Conservation (phyloP, 805 yeast species). For the Cyberlindnera subsufficiens region DNA sequence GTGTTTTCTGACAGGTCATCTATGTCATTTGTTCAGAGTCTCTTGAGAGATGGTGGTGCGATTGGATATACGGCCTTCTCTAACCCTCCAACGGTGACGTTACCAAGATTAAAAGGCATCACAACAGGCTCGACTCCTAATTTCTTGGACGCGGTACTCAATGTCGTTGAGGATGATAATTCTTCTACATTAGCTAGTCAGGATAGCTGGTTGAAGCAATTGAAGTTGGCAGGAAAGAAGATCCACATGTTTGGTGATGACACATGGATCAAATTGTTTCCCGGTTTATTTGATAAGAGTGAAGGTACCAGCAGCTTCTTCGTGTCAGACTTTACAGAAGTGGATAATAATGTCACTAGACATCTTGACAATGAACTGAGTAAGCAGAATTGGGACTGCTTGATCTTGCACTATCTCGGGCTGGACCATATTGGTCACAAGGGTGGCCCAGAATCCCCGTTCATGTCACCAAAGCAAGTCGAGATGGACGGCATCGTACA, state of each 20-base stretch:
- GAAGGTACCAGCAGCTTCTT: slow-evolving; percentile 94
- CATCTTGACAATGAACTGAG: slow-evolving; percentile 62
- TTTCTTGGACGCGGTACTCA: slow-evolving; percentile 88
- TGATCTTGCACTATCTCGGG: slow-evolving; percentile 87
- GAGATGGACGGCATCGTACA: slow-evolving; percentile 79
- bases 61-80: slow-evolving; percentile 88
- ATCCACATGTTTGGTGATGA: slow-evolving; percentile 94
- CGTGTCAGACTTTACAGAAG: slow-evolving; percentile 92
- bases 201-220: slow-evolving; percentile 85
- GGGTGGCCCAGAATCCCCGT: slow-evolving; percentile 79
- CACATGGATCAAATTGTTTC: slow-evolving; percentile 92
- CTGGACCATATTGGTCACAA: slow-evolving; percentile 97
- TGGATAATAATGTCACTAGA: slow-evolving; percentile 87
- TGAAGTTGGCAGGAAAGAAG: slow-evolving; percentile 29
- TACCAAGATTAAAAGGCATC: slow-evolving; percentile 88
- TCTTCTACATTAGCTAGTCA: slow-evolving; percentile 59
- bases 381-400: slow-evolving; percentile 65
- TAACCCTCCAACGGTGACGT: slow-evolving; percentile 94
- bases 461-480: slow-evolving; percentile 74
- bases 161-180: slow-evolving; percentile 87
- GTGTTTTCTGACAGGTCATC: slow-evolving; percentile 59
- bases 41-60: slow-evolving; percentile 64
- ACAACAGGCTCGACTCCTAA: slow-evolving; percentile 95
- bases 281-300: slow-evolving; percentile 51
- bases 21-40: slow-evolving; percentile 60